phyloP scores from a whole-genome alignment of 1,284 basidiomycete species.

The Coniferiporia sulphurascens region DNA sequence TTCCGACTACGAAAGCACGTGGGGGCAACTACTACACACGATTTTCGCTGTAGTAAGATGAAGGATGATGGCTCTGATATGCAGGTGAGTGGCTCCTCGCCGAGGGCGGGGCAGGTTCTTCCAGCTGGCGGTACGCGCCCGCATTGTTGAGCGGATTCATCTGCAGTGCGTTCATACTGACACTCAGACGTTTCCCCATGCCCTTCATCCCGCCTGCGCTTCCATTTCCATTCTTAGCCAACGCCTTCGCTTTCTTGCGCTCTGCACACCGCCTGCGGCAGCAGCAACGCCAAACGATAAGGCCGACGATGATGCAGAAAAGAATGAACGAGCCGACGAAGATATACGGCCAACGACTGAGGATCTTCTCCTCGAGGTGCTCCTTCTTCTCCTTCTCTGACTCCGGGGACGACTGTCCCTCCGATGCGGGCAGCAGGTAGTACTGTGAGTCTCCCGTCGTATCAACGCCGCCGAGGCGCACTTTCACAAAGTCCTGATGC shows the following conservation, averaged over 20 bases:
- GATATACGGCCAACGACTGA: conserved; percentile 74
- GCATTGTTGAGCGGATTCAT: conserved; percentile 4
- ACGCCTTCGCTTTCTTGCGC: conserved; percentile 25
- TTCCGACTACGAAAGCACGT: background rate
- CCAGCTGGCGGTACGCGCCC: conserved; percentile 1
- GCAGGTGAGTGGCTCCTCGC: background rate
- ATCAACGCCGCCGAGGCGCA: conserved; percentile 46
- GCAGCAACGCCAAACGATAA: conserved; percentile 63
- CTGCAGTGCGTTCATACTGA: conserved; percentile 9
- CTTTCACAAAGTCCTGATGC: conserved; percentile 49
- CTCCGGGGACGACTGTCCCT: conserved; percentile 62
- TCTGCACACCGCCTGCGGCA: conserved; percentile 32
- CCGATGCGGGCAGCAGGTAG: conserved; percentile 52
- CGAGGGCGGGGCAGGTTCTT: background rate
- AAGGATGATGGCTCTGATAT: background rate
- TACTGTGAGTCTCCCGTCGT: conserved; percentile 43
- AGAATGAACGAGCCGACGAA: conserved; percentile 56
- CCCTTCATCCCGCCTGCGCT: background rate
- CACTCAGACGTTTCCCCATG: background rate
- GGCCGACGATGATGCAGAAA: conserved; percentile 42
- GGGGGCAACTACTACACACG: background rate
- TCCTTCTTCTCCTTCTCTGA: conserved; percentile 65
- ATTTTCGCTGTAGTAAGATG: background rate
- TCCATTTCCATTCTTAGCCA: background rate
- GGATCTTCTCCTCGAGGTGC: conserved; percentile 58